phyloP scores from a whole-genome alignment of 2,329 filamentous ascomycete species.

The Huntiella savannae region DNA sequence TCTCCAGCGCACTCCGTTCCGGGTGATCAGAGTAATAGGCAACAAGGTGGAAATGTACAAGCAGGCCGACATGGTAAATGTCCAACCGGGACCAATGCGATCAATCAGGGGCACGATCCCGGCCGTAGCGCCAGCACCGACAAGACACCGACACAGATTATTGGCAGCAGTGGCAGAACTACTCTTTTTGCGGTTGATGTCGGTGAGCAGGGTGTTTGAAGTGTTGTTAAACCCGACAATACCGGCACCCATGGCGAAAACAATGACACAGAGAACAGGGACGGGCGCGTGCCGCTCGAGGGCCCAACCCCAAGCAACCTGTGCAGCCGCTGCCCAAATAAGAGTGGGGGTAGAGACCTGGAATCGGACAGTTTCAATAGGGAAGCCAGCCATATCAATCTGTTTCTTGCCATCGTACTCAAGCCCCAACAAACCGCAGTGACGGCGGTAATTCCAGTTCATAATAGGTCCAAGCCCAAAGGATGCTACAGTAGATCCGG shows the following conservation, averaged over 20 bases:
- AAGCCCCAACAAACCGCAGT: slow-evolving; percentile 34
- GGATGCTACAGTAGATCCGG: slow-evolving; percentile 28
- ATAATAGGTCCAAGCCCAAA: slow-evolving; percentile 33
- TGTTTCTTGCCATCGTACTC: slow-evolving; percentile 33
- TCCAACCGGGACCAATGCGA: slow-evolving; percentile 30
- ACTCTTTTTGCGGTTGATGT: slow-evolving; percentile 32
- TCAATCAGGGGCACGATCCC: slow-evolving; percentile 33
- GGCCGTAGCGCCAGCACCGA: slow-evolving; percentile 34
- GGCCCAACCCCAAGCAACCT: slow-evolving; percentile 34
- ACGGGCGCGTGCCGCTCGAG: slow-evolving; percentile 24
- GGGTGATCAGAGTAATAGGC: slow-evolving; percentile 23
- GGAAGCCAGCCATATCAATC: slow-evolving; percentile 28
- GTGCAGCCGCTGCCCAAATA: slow-evolving; percentile 26
- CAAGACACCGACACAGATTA: slow-evolving; percentile 34
- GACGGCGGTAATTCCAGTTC: slow-evolving; percentile 48
- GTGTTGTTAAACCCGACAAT: slow-evolving; percentile 36
- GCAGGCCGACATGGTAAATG: slow-evolving; percentile 28
- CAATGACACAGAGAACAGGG: slow-evolving; percentile 27
- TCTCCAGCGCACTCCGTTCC: slow-evolving; percentile 14
- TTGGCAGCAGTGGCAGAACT: slow-evolving; percentile 36
- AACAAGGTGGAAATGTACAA: slow-evolving; percentile 21
- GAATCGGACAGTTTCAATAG: slow-evolving; percentile 31
- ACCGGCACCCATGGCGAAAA: slow-evolving; percentile 27
- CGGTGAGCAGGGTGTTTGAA: slow-evolving; percentile 32
- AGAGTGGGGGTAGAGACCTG: slow-evolving; percentile 32